Evolutionary conservation across 139 green algal species (phyloP), one percentile per base, ranked within the genome.

Genomic region (Chloropicon primus): DNA sequence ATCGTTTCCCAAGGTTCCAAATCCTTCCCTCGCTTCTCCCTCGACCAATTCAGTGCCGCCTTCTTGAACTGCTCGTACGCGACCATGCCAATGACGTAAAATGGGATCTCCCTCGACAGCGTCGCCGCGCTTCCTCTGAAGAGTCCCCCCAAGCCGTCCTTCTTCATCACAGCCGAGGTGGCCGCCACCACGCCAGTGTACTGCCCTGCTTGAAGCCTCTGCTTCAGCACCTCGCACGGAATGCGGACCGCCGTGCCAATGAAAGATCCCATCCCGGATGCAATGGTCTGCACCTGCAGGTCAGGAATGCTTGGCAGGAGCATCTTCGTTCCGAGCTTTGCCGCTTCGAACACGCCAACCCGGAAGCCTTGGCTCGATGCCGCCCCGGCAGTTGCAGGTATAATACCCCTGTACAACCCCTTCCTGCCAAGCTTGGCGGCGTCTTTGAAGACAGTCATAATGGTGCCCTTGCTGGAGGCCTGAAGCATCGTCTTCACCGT

Each of bases 401-500:
- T 77, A 26, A 88, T 85, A 23, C 86, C 86, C 27, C 28, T 82
- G 80, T 92, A 93, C 28, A 93, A 78, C 22, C 76, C 84, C 25
- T 76, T 23, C 25, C 72, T 2, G 23, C 88, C 88, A 2, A 89
- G 78, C 21, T 82, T 53, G 0, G 85, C 82, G 26, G 80, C 77
- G 0, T 75, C 74, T 3, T n/a, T 21, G 0, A 80, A 73, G 21
- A 87, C 77, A 25, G 54, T 26, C 26, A 72, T 23, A 3, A 84
- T 28, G 17, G 75, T 84, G 71, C 76, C 80, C 24, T 76, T 78
- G 0, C 77, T 73, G 1, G 75, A 79, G 54, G 82, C 81, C 80
- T 93, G 89, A 28, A 93, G 73, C 27, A 86, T 75, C 28, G 88
- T 91, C 80, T 94, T 94, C 1, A 94, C 75, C 1, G 89, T 92